Evolutionary conservation across 345 rosid species (phyloP), one percentile per base, ranked within the genome.

Genomic region (Euphorbia peplus): DNA sequence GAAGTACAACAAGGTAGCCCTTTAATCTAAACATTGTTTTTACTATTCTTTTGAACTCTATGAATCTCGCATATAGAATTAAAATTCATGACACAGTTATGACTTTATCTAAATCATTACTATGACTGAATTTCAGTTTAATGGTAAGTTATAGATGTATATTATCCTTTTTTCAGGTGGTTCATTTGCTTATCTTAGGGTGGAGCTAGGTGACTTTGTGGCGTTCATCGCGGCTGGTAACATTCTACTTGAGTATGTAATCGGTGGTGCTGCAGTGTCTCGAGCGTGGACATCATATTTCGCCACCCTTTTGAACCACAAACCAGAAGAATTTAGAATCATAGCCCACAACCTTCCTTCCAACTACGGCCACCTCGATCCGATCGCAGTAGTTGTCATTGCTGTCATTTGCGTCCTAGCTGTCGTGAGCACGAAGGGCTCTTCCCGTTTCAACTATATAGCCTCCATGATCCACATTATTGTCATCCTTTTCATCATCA

Each of bases 191-290:
- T 93, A 93, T 79, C 73, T 93, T 22, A 79, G 97, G 73, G 88
- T 92, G 35, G 98, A 92, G 78, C 84, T 90, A 4, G 97, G 98
- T 12, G 98, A 93, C 73, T 93, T 93, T 79, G 69, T 87, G 73
- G 96, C 97, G 28, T 93, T 89, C 84, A 80, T 93, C 1, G 92
- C 96, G 4, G 97, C 91, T 1, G 98, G 95, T 54, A 93, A 93
- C 84, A 89, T 93, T 32, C 76, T 93, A 21, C 76, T 93, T 1
- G 96, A 90, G 68, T 87, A 86, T 56, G 74, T 89, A 2, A 81
- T 90, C 5, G 83, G 90, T 0, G 86, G 92, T 4, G 98, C 95
- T 0, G 97, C 96, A 0, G 95, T 93, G 48, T 78, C 98, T 5
- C 76, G 97, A 13, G 70, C 97, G 1, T 93, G 97, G 92, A 90